Evolutionary conservation across 352 stramenopile species (phyloP), one percentile per base, ranked within the genome.

Genomic region (Phytophthora multivora): DNA sequence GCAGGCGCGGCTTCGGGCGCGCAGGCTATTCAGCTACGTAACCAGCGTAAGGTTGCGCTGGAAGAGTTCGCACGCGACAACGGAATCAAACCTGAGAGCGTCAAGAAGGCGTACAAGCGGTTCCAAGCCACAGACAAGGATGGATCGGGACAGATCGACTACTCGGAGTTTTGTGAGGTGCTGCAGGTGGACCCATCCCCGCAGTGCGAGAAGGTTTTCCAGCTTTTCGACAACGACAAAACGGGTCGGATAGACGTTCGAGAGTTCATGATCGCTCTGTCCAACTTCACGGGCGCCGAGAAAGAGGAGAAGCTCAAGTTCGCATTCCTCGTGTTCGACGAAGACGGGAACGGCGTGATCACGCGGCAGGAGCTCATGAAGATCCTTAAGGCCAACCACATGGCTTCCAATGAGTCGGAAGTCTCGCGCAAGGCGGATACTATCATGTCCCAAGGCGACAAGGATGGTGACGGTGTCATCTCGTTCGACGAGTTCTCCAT

Each of bases 251-350:
- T 98, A 51, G 93, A 98, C 66, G 81, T 97, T 38, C 88, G 91
- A 31, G 93, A 98, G 77, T 97, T 98, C 45, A 91, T 98, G 77
- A 98, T 98, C 69, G 90, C 86, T 26, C 73, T 98, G 45, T 95
- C 88, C 15, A 98, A 98, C 62, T 98, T 98, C 64, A 97, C 88
- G 0, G 93, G 91, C 12, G 93, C 91, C 9, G 86, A 96, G 51
- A 98, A 98, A 71, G 93, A 98, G 46, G 93, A 98, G 57, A 98
- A 98, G 69, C 86, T 98, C 54, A 98, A 98, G 72, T 98, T 98
- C 65, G 95, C 93, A 7, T 98, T 98, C 70, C 88, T 98, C 63
- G 79, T 98, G 16, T 98, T 98, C 30, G 96, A 98, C 51, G 92
- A 98, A 58, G 93, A 98, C 56, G 94, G 90, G 62, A 98, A 97